A percentile compares a stretch with the other conserved stretches of the same genome.
Evolutionary conservation across 352 stramenopile species (phyloP).

Genomic region (Pythium periplocum): DNA sequence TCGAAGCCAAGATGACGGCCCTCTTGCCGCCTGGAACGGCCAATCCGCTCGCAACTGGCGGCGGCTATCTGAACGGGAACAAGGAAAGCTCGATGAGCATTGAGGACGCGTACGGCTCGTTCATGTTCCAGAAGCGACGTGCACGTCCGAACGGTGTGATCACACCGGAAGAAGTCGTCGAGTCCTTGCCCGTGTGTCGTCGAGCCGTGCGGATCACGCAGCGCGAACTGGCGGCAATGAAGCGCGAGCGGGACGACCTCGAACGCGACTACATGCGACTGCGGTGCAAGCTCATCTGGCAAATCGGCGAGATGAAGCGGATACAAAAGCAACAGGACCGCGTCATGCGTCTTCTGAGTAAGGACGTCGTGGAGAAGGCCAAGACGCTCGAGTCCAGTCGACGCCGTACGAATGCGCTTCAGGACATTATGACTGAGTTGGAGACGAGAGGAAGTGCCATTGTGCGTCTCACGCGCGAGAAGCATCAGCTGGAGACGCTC

Average conservation of each 20-base stretch:
- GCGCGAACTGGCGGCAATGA: constrained; percentile 57
- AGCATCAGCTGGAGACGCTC: constrained; percentile 48
- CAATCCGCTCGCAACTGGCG: constrained; percentile 3
- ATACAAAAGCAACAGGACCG: constrained; percentile 70
- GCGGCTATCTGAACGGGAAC: constrained; percentile 20
- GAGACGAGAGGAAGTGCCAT: constrained; percentile 48
- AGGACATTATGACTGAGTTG: constrained; percentile 80
- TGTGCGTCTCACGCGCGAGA: constrained; percentile 57
- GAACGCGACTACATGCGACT: constrained; percentile 67
- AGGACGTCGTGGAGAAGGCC: constrained; percentile 42
- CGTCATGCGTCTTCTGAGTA: constrained; percentile 36
- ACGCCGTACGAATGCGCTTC: constrained; percentile 60
- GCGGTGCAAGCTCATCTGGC: constrained; percentile 54
- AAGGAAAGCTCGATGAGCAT: constrained; percentile 9
- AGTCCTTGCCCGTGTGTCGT: constrained; percentile 55
- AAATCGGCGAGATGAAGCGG: constrained; percentile 59
- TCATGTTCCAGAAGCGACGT: constrained; percentile 31
- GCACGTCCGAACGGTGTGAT: constrained; percentile 41
- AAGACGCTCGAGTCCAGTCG: constrained; percentile 62
- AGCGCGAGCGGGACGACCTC: constrained; percentile 71
- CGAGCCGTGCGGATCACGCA: constrained; percentile 74
- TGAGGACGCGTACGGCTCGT: constrained; percentile 21
- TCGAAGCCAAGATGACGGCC: constrained; percentile 30
- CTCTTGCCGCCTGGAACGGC: constrained; percentile 12
- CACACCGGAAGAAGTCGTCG: constrained; percentile 67